Evolutionary conservation across 345 rosid species (phyloP), one percentile per base, ranked within the genome.

Genomic region (Microthlaspi erraticum): DNA sequence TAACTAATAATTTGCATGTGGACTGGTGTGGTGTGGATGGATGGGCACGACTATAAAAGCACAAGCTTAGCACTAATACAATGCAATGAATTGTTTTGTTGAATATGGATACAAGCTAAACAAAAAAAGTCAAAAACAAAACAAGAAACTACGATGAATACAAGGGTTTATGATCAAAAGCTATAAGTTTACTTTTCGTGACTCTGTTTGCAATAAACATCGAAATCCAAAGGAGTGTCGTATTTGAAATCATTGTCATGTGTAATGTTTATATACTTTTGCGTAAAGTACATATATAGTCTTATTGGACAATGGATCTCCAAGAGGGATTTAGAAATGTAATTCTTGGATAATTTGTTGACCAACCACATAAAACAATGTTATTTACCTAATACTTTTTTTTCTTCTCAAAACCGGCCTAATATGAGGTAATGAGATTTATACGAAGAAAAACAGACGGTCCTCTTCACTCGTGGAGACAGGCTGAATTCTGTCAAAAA

Each of bases 391-490:
- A 55, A 56, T 34, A 20, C 32, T 55, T n/a, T 20, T 57, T 20
- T 13, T n/a, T n/a, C n/a, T n/a, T n/a, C n/a, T n/a, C n/a, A n/a
- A 18, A 14, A 68, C 29, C 37, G 12, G 17, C 56, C n/a, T 37
- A 17, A 19, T 34, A 20, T 45, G 34, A 13, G 20, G 1, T n/a
- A 20, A 20, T 45, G 20, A 19, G 20, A 1, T n/a, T 34, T 56
- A 55, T 18, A 59, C 41, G 3, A 50, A 8, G 50, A 56, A 55
- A 11, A 50, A 16, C 14, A n/a, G 38, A 68, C 60, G 12, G 38
- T 32, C 41, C 41, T 33, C 72, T 29, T 58, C 52, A 70, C 66
- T 42, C 60, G 59, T 79, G 64, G 74, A 59, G 36, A 65, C 46
- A 49, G 66, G 26, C 46, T 37, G 42, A 8, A 10, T 71, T 18